phyloP scores from a whole-genome alignment of 345 rosid species.

The Ricinus communis region DNA sequence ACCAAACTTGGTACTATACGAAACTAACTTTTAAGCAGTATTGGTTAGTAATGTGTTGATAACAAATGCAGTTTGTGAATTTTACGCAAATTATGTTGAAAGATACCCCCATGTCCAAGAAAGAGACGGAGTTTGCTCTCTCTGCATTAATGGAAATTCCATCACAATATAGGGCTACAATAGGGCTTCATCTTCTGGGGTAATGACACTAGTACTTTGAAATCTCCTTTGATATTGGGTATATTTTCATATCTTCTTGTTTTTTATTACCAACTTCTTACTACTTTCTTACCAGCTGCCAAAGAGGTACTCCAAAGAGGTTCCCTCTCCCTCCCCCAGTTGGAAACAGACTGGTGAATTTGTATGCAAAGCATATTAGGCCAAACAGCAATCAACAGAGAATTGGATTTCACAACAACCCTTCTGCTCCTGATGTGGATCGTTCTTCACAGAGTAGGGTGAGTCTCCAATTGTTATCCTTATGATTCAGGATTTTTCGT shows the following conservation, averaged over 20 bases:
- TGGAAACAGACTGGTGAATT: neutral
- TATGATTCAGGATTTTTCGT: neutral
- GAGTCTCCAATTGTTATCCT: neutral
- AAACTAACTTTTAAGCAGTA: neutral
- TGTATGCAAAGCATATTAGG: neutral
- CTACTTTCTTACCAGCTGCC: conserved; percentile 19
- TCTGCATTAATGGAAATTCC: conserved; percentile 31
- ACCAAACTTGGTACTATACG: neutral
- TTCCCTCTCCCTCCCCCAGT: conserved; percentile 24
- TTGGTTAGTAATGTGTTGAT: neutral
- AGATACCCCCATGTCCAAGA: conserved; percentile 4
- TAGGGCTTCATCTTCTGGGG: conserved; percentile 21
- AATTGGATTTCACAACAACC: conserved; percentile 2
- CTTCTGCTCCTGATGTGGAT: neutral
- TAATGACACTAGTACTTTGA: neutral
- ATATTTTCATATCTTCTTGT: neutral
- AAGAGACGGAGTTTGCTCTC: conserved; percentile 28
- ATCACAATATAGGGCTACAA: conserved; percentile 25
- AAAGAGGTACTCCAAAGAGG: conserved; percentile 16
- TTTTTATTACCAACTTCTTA: neutral
- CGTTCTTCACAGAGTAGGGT: conserved; percentile 17
- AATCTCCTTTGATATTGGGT: neutral
- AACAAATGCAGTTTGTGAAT: conserved; percentile 28
- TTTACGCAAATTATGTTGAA: conserved; percentile 27
- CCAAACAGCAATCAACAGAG: conserved; percentile 14